Evolutionary conservation across 768 basidiomycete species (phyloP).

Genomic region (Dacryopinax primogenitus): DNA sequence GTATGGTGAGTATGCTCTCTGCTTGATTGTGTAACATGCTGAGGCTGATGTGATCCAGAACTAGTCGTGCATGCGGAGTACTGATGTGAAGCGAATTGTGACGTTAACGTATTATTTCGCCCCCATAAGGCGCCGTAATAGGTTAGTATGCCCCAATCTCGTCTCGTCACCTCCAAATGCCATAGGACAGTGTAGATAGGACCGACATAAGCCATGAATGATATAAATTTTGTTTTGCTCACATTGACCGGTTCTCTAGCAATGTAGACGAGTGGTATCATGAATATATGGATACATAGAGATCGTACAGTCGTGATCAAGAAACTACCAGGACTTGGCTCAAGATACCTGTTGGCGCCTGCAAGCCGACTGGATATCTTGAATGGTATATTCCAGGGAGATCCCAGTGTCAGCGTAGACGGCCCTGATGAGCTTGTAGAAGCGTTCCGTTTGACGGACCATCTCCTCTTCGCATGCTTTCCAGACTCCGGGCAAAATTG

Average conservation of each 20-base stretch:
- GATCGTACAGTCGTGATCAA: no score
- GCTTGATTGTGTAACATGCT: not conserved
- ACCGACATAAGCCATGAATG: no score
- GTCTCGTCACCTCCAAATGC: not conserved
- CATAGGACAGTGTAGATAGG: no score
- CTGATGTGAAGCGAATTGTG: not conserved
- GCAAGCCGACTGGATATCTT: slow-evolving; percentile 70
- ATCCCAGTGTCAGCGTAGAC: slow-evolving; percentile 69
- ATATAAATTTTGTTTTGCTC: no score
- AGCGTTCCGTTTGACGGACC: slow-evolving; percentile 55
- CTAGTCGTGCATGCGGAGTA: no score
- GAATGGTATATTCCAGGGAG: slow-evolving; percentile 55
- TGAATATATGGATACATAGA: not conserved
- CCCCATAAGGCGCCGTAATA: not conserved
- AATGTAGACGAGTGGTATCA: not conserved
- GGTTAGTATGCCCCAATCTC: not conserved
- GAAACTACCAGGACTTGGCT: no score
- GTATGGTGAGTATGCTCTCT: not conserved
- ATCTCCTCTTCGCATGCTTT: slow-evolving; percentile 80
- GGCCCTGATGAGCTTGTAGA: slow-evolving; percentile 52
- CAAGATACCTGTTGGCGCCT: slow-evolving; percentile 39
- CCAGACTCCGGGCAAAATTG: slow-evolving; percentile 73
- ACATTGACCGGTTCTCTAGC: not conserved
- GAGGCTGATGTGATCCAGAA: not conserved
- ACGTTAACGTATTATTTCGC: not conserved